Percentiles rank a stretch among this genome's conserved stretches.
These are phyloP conservation scores for Cytidiella melzeri DNA, from an alignment of 768 basidiomycete genomes.

Conservation along the genomic window DNA sequence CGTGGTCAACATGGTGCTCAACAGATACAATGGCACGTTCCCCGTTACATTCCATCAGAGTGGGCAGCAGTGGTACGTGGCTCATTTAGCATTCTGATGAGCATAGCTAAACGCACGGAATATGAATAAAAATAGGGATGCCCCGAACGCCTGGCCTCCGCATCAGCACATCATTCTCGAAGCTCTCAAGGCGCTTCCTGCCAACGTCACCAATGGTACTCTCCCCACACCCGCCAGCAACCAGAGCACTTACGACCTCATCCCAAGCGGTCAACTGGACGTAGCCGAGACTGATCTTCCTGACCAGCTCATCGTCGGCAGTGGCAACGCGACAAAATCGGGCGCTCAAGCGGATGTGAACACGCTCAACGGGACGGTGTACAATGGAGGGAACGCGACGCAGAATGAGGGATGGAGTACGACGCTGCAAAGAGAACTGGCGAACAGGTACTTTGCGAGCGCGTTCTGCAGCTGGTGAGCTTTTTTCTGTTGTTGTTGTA, in stretches of 20 bases:
- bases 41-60: slow-evolving; percentile 74
- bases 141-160: slow-evolving; percentile 87
- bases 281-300: slow-evolving; percentile 67
- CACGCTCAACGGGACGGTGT: slow-evolving; percentile 43
- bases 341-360: slow-evolving; percentile 61
- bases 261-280: slow-evolving; percentile 80
- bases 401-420: slow-evolving; percentile 60
- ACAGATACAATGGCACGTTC: slow-evolving; percentile 83
- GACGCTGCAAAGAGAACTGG: slow-evolving; percentile 62
- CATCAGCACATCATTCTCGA: slow-evolving; percentile 77
- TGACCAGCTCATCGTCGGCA: slow-evolving; percentile 47
- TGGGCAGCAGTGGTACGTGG: slow-evolving; percentile 70
- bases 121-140: slow-evolving; percentile 45
- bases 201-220: slow-evolving; percentile 55
- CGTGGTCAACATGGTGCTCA: slow-evolving; percentile 69
- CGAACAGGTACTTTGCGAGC: slow-evolving; percentile 80
- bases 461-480: slow-evolving; percentile 85
- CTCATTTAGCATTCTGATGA: not conserved
- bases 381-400: slow-evolving; percentile 63
- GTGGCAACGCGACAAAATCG: slow-evolving; percentile 43
- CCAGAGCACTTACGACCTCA: slow-evolving; percentile 57
- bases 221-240: slow-evolving; percentile 46
- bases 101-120: not conserved
- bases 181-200: slow-evolving; percentile 69
- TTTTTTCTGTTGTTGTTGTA: no score